Base-by-base conservation (phyloP, 2,329 filamentous ascomycete genomes). In the Diaporthe caulivora region DNA sequence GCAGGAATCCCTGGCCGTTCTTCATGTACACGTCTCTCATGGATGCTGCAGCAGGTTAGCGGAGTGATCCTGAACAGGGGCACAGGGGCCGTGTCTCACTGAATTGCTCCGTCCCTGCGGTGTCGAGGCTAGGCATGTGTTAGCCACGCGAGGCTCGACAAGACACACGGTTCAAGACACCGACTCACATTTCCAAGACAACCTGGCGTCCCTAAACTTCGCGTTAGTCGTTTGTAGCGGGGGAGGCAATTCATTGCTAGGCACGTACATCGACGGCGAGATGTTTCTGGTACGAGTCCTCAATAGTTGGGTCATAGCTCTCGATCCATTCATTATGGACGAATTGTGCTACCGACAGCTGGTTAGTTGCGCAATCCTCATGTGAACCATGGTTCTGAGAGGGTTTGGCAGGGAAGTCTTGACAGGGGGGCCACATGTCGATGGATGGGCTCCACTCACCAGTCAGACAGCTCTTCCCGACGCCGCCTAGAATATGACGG, bases 281-380 rank as follows among this genome's bases (percentile, higher is more conserved):
- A 77, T 93, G 92, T 75, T 92, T 93, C 75, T 92, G 88, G 81
- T 94, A 94, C 40, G 92, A 93, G 82, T 94, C 92, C 81, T 94
- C 92, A 78, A 94, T 94, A 24, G 92, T 94, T 21, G 92, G 92
- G 81, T 94, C 92, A 83, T 94, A 94, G 82, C 91, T 94, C 83
- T 97, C 95, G 81, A 97, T 96, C 94, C 95, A 97, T 79, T 97
- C 93, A 85, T 97, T 95, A 83, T 97, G 94, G 69, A 97, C 95
- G 80, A 97, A 97, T 87, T 97, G 95, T 79, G 95, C 95, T 95
- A 80, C 79, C 77, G 78, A 73, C 34, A 57, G 68, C 57, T 77
- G 77, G 55, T 72, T 70, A 57, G 29, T 62, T 64, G 31, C 40
- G 72, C 69, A 72, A 71, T 55, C 44, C 58, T 71, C 71, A 77